A percentile compares a stretch with the other conserved stretches of the same genome.
phyloP scores from a whole-genome alignment of 768 basidiomycete genomes.

The Pisolithus sp. region DNA sequence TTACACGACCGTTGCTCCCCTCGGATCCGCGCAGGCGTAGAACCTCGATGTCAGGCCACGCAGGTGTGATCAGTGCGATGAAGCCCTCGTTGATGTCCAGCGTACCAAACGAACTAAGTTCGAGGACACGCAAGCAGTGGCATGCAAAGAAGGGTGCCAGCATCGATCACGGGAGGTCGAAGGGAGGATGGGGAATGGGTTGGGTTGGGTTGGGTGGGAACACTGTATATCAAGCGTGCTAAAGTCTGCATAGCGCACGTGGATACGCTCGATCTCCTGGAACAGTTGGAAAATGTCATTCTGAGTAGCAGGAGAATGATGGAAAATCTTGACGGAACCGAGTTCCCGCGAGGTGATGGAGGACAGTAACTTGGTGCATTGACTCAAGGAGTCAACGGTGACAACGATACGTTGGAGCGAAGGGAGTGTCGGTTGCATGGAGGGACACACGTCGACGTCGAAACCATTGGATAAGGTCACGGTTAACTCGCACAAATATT shows the following conservation, averaged over 20 bases:
- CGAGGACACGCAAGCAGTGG: conserved; percentile 13
- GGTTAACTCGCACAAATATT: conserved; percentile 17
- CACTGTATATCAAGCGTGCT: conserved; percentile 13
- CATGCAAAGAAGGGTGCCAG: conserved; percentile 20
- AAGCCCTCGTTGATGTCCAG: conserved; percentile 25
- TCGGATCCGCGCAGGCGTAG: conserved; percentile 2
- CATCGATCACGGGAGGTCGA: conserved; percentile 18
- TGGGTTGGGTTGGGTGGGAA: too few relatives aligned
- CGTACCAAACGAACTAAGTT: conserved; percentile 19
- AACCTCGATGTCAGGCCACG: conserved; percentile 22
- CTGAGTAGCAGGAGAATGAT: background rate
- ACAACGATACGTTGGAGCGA: conserved; percentile 17
- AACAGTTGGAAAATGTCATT: too few relatives aligned
- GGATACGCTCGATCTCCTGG: background rate
- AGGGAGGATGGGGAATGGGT: background rate
- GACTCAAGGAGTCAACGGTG: conserved; percentile 18
- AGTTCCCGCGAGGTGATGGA: background rate
- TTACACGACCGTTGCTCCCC: too few relatives aligned
- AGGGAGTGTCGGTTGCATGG: conserved; percentile 11
- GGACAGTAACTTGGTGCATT: conserved; percentile 21
- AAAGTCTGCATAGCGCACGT: background rate
- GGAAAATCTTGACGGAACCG: conserved; percentile 10
- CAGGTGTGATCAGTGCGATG: conserved; percentile 18
- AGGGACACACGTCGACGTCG: conserved; percentile 1
- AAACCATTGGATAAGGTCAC: conserved; percentile 17